Evolutionary conservation across 2,329 filamentous ascomycete genomes (phyloP).

Genomic region (Passalora sequoiae): DNA sequence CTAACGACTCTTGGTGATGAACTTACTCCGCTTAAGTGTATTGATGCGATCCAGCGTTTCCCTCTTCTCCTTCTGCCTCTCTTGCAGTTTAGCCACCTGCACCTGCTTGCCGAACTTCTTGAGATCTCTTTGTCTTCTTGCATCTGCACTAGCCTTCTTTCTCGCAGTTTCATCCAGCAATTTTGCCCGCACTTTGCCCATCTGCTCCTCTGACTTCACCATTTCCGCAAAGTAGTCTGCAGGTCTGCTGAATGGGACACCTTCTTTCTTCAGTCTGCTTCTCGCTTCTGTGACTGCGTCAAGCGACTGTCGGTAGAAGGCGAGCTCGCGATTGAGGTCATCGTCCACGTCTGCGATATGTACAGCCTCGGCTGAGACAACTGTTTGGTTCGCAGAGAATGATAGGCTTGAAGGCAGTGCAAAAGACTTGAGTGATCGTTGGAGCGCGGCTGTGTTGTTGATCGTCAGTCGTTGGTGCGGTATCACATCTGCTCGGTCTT

Average conservation of each 20-base stretch:
- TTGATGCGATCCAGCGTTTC: constrained; percentile 95
- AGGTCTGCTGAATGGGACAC: constrained; percentile 78
- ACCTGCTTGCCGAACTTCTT: constrained; percentile 99
- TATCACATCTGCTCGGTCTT: constrained; percentile 79
- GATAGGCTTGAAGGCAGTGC: constrained; percentile 63
- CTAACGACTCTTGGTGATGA: too few relatives aligned
- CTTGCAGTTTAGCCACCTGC: constrained; percentile 91
- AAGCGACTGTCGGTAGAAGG: constrained; percentile 86
- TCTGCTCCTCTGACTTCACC: constrained; percentile 97
- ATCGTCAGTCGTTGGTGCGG: constrained; percentile 91
- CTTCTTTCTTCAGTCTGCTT: constrained; percentile 70
- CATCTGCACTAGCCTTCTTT: constrained; percentile 89
- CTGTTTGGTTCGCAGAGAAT: constrained; percentile 77
- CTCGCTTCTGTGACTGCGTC: constrained; percentile 71
- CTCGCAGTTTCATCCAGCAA: constrained; percentile 83
- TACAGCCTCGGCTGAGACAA: constrained; percentile 64
- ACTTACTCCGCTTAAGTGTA: constrained; percentile 87
- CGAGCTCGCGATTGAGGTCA: constrained; percentile 84
- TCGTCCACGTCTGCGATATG: constrained; percentile 80
- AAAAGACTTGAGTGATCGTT: constrained; percentile 73
- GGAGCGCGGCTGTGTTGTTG: constrained; percentile 89
- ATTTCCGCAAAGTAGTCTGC: constrained; percentile 98
- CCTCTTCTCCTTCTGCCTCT: constrained; percentile 85
- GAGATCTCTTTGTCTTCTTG: constrained; percentile 83
- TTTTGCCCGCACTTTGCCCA: constrained; percentile 93